phyloP scores from a whole-genome alignment of 2,329 filamentous ascomycete genomes.

The Pseudogymnoascus sp. region DNA sequence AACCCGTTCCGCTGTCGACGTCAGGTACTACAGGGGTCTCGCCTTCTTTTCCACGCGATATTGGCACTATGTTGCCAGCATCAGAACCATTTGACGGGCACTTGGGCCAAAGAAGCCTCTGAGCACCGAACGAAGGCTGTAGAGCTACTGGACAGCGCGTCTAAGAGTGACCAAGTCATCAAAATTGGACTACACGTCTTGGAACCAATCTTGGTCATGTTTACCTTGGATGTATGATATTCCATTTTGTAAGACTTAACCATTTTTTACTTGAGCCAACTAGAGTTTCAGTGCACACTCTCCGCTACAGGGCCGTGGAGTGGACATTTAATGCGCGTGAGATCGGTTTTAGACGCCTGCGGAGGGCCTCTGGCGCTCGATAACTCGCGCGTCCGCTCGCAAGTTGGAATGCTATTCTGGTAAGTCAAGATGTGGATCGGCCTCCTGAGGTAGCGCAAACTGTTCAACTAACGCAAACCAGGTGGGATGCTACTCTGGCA shows the following conservation, averaged over 20 bases:
- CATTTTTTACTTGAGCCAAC: background rate
- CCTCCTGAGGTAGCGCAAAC: background rate
- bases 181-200: constrained; percentile 16
- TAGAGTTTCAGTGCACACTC: constrained; percentile 25
- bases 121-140: constrained; percentile 22
- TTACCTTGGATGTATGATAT: constrained; percentile 29
- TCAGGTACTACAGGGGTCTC: constrained; percentile 21
- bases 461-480: constrained; percentile 1
- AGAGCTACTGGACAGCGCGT: constrained; percentile 21
- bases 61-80: constrained; percentile 28
- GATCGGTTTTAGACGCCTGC: constrained; percentile 19
- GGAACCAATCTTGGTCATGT: constrained; percentile 28
- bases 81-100: constrained; percentile 24
- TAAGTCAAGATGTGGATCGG: background rate
- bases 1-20: constrained; percentile 30
- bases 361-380: constrained; percentile 17
- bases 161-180: constrained; percentile 10
- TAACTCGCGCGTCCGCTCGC: constrained; percentile 24
- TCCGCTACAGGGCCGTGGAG: constrained; percentile 30
- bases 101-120: constrained; percentile 20
- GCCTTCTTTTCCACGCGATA: constrained; percentile 29
- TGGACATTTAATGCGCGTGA: constrained; percentile 24
- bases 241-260: background rate
- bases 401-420: constrained; percentile 30
- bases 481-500: constrained; percentile 30